Conservation (phyloP, 225 moss, liverwort and hornwort genomes). For the Neckera pumila region DNA sequence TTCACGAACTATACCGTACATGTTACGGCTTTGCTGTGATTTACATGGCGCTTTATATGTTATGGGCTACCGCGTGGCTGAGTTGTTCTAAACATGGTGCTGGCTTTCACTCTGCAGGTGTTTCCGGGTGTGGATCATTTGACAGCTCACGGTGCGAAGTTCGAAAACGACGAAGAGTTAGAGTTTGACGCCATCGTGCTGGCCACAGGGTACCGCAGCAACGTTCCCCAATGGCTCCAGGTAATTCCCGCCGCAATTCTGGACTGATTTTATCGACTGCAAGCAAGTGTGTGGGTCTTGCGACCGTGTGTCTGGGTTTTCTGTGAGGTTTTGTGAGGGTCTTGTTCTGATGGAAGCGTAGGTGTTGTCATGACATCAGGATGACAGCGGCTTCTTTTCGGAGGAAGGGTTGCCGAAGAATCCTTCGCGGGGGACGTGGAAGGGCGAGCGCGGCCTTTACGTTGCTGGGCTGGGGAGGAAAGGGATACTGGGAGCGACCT, state of each 20-base stretch:
- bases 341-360: not conserved
- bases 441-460: conserved; percentile 58
- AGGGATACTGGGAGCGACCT: conserved; percentile 74
- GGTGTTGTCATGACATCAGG: not conserved
- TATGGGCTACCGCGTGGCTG: not conserved
- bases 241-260: conserved; percentile 3
- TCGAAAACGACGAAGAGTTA: conserved; percentile 26
- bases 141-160: conserved; percentile 35
- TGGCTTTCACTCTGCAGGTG: conserved; percentile 25
- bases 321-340: not conserved
- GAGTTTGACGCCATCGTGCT: conserved; percentile 60
- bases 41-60: not conserved
- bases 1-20: not conserved
- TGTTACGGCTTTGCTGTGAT: not conserved
- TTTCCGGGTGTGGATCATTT: conserved; percentile 48
- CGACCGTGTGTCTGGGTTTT: no score
- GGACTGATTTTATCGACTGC: not conserved
- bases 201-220: conserved; percentile 82
- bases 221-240: conserved; percentile 90
- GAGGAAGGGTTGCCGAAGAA: conserved; percentile 40
- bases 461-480: conserved; percentile 61
- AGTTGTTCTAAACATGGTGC: not conserved
- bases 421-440: conserved; percentile 45
- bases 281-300: not conserved
- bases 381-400: conserved; percentile 28